phyloP scores from a whole-genome alignment of 129 eudicot genomes.

The Tagetes erecta region DNA sequence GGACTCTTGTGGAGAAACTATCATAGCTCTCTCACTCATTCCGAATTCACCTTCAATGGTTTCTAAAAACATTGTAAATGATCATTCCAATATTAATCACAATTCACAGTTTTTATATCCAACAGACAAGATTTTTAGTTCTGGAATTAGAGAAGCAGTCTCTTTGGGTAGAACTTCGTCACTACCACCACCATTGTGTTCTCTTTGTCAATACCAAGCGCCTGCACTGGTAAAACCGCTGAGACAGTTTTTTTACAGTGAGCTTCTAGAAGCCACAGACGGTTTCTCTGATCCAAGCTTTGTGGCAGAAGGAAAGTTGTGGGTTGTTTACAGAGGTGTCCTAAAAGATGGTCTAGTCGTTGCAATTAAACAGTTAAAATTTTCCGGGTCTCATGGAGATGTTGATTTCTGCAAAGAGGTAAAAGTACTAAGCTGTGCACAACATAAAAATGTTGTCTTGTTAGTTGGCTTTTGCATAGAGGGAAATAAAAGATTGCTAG shows the following conservation, averaged over 20 bases:
- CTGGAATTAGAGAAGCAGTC: slow-evolving; percentile 79
- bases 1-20: slow-evolving; percentile 45
- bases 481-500: slow-evolving; percentile 55
- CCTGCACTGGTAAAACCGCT: slow-evolving; percentile 88
- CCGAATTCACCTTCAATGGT: slow-evolving; percentile 21
- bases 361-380: slow-evolving; percentile 79
- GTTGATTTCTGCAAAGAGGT: slow-evolving; percentile 92
- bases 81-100: slow-evolving; percentile 25
- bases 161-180: slow-evolving; percentile 59
- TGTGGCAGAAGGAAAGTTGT: slow-evolving; percentile 74
- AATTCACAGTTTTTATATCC: slow-evolving; percentile 18
- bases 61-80: slow-evolving; percentile 39
- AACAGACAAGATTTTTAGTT: slow-evolving; percentile 30
- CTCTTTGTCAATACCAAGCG: slow-evolving; percentile 79
- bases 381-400: slow-evolving; percentile 64
- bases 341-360: slow-evolving; percentile 70
- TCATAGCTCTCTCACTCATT: slow-evolving; percentile 45
- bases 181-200: slow-evolving; percentile 87
- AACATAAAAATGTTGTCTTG: slow-evolving; percentile 89
- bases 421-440: slow-evolving; percentile 82
- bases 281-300: slow-evolving; percentile 68
- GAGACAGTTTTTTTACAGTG: slow-evolving; percentile 55
- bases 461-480: slow-evolving; percentile 87
- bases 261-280: slow-evolving; percentile 73
- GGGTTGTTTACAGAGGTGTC: slow-evolving; percentile 74